Conservation (phyloP, 768 basidiomycete genomes). For the Tulasnella sp. region DNA sequence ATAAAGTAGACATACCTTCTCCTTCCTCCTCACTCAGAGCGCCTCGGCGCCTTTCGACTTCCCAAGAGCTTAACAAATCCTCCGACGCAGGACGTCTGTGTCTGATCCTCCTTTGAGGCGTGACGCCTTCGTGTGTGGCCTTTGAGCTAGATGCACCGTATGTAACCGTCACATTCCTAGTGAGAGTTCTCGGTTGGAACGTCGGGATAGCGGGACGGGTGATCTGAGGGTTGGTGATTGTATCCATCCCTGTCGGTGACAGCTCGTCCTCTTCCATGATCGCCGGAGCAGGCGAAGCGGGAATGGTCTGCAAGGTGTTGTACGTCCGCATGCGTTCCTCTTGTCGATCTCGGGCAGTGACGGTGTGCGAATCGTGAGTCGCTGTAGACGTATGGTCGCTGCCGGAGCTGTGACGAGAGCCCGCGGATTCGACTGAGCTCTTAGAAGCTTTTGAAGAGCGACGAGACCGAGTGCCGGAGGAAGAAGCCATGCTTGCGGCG, state of each 20-base stretch:
- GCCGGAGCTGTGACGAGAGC: neutral
- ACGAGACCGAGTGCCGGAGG: neutral
- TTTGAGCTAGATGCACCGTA: neutral
- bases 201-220: neutral
- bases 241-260: neutral
- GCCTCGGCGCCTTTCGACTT: neutral
- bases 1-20: constrained; percentile 29
- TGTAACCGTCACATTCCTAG: neutral
- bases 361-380: neutral
- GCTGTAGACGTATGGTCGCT: neutral
- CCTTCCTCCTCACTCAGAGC: constrained; percentile 30
- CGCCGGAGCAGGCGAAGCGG: neutral
- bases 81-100: neutral
- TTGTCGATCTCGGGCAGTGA: neutral
- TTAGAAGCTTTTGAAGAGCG: neutral
- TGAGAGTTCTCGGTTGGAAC: neutral
- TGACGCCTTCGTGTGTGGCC: neutral
- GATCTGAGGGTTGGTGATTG: neutral
- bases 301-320: neutral
- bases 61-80: neutral
- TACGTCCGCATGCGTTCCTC: neutral
- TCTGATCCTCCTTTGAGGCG: neutral
- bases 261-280: neutral
- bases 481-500: neutral
- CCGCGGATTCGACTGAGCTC: neutral